These are phyloP conservation scores for Tolypocladium tropicale DNA, from an alignment of 2,329 filamentous ascomycete genomes.

Conservation along the genomic window DNA sequence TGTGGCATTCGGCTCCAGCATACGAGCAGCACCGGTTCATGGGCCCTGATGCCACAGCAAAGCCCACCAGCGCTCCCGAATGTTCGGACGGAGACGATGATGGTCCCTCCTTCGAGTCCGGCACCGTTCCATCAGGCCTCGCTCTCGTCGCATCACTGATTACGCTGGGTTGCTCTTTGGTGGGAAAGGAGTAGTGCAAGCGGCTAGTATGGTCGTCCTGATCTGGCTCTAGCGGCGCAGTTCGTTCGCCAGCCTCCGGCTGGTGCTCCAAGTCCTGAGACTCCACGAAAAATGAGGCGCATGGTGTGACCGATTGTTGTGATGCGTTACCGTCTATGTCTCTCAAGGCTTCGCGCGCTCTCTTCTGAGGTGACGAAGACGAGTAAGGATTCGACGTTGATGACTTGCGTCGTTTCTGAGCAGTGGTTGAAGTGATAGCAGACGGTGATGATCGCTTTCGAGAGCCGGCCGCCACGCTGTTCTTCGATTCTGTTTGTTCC, in stretches of 20 bases:
- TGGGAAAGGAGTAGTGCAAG: background rate
- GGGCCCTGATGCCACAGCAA: too few species aligned
- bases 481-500: background rate
- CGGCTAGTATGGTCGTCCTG: background rate
- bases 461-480: constrained; percentile 1
- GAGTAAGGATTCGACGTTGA: background rate
- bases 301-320: background rate
- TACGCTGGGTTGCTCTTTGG: background rate
- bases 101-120: background rate
- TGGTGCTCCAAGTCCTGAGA: background rate
- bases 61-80: background rate
- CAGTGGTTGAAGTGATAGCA: background rate
- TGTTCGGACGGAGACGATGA: background rate
- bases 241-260: too few species aligned
- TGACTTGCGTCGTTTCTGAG: constrained; percentile 10
- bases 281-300: background rate
- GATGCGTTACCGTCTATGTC: constrained; percentile 13
- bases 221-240: background rate
- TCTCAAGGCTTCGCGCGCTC: constrained; percentile 10
- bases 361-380: background rate
- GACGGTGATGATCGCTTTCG: constrained; percentile 1
- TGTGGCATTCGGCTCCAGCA: constrained; percentile 22
- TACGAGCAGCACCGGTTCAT: constrained; percentile 17
- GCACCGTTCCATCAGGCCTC: background rate
- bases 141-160: background rate